phyloP scores from a whole-genome alignment of 805 yeast species.

The Candida vaughaniae region DNA sequence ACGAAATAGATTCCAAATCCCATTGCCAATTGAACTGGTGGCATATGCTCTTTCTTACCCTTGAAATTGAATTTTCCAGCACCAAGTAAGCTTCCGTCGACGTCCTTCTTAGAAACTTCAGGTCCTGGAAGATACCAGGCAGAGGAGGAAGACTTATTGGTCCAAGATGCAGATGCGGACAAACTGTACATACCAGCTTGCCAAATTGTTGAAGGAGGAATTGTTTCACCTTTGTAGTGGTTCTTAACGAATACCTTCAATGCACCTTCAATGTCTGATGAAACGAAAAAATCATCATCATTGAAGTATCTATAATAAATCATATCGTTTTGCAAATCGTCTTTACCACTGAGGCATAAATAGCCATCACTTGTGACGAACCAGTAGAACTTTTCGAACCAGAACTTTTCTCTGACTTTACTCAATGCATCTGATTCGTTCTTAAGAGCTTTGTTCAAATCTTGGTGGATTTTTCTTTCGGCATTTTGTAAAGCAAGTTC shows the following conservation, averaged over 20 bases:
- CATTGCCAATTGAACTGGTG: slow-evolving; percentile 84
- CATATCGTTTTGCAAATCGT: slow-evolving; percentile 74
- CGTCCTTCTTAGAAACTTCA: slow-evolving; percentile 69
- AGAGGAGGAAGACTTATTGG: slow-evolving; percentile 72
- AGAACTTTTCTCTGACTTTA: slow-evolving; percentile 67
- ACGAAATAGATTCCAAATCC: slow-evolving; percentile 85
- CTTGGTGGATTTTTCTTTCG: slow-evolving; percentile 71
- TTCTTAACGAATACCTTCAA: slow-evolving; percentile 79
- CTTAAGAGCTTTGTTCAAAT: slow-evolving; percentile 60
- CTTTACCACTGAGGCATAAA: slow-evolving; percentile 83
- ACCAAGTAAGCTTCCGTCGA: slow-evolving; percentile 55
- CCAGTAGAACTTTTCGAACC: slow-evolving; percentile 97
- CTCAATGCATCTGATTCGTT: slow-evolving; percentile 53
- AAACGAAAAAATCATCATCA: slow-evolving; percentile 68
- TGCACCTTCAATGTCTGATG: slow-evolving; percentile 72
- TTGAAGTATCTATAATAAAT: slow-evolving; percentile 76
- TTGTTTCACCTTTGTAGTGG: slow-evolving; percentile 63
- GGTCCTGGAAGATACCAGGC: slow-evolving; percentile 81
- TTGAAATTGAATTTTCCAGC: slow-evolving; percentile 60
- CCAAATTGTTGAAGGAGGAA: slow-evolving; percentile 82
- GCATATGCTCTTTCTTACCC: slow-evolving; percentile 57
- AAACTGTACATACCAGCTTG: slow-evolving; percentile 91
- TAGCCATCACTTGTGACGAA: slow-evolving; percentile 89
- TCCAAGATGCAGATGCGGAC: slow-evolving; percentile 87
- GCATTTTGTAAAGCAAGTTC: slow-evolving; percentile 78